These are phyloP conservation scores for Colletotrichum sp. DNA, from an alignment of 2,329 filamentous ascomycete genomes.

Conservation along the genomic window DNA sequence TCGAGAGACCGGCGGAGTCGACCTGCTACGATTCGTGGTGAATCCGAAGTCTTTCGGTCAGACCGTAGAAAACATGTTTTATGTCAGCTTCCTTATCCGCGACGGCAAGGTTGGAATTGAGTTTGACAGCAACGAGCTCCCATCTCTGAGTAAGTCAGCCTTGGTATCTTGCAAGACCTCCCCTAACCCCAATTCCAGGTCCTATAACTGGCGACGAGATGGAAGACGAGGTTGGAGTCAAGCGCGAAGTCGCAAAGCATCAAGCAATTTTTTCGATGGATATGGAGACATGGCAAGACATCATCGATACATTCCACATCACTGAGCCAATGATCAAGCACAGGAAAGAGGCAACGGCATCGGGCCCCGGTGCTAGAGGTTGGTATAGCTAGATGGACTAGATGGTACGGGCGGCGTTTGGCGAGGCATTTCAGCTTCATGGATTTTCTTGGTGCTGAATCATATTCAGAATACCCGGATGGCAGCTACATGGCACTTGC, in stretches of 20 bases:
- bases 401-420: neutral
- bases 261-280: conserved; percentile 91
- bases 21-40: conserved; percentile 84
- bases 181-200: conserved; percentile 29
- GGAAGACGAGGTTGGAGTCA: conserved; percentile 44
- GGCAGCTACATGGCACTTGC: neutral
- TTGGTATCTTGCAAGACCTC: neutral
- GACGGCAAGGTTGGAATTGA: conserved; percentile 81
- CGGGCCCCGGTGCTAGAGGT: conserved; percentile 59
- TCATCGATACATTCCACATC: conserved; percentile 79
- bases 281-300: conserved; percentile 79
- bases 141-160: conserved; percentile 73
- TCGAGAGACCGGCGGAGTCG: conserved; percentile 71
- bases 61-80: conserved; percentile 96
- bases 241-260: conserved; percentile 67
- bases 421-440: neutral
- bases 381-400: conserved; percentile 63
- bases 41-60: conserved; percentile 92
- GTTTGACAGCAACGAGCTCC: conserved; percentile 74
- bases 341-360: conserved; percentile 62
- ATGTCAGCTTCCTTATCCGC: conserved; percentile 90
- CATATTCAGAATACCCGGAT: neutral
- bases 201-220: conserved; percentile 45
- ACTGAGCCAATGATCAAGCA: conserved; percentile 85
- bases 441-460: neutral